These are phyloP conservation scores for Xylaria cubensis DNA, from an alignment of 495 filamentous ascomycete genomes.

Conservation along the genomic window DNA sequence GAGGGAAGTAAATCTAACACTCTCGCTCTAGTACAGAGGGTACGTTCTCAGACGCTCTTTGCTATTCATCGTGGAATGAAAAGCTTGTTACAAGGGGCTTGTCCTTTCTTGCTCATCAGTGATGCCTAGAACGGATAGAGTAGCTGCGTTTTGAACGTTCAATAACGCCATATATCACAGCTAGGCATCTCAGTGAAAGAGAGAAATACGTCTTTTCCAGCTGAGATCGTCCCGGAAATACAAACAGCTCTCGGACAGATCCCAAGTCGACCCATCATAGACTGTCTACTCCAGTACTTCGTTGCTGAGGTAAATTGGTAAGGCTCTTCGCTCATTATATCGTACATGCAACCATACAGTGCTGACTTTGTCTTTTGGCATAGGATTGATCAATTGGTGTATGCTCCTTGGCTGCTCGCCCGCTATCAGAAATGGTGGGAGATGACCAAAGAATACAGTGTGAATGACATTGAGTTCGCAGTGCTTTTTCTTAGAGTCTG, in stretches of 20 bases:
- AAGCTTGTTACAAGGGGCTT: neutral
- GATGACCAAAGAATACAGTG: neutral
- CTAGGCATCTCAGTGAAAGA: neutral
- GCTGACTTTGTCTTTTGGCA: neutral
- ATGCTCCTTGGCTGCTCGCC: slow-evolving; percentile 22
- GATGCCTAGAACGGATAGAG: neutral
- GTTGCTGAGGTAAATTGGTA: slow-evolving; percentile 40
- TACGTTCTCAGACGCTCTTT: neutral
- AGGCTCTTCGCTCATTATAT: neutral
- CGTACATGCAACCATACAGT: neutral
- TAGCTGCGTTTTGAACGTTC: neutral
- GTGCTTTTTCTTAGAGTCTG: slow-evolving; percentile 39
- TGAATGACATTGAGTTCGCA: slow-evolving; percentile 37
- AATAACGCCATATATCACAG: neutral
- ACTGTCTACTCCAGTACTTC: slow-evolving; percentile 42
- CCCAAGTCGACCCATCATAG: slow-evolving; percentile 35
- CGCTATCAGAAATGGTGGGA: slow-evolving; percentile 31
- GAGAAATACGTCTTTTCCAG: neutral
- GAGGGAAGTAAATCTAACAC: slow-evolving; percentile 35
- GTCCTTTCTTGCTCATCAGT: neutral
- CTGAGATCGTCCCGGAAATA: slow-evolving; percentile 15
- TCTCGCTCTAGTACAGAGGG: slow-evolving; percentile 31
- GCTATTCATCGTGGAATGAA: neutral
- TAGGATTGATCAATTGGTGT: slow-evolving; percentile 29
- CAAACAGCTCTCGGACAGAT: slow-evolving; percentile 30